These are phyloP conservation scores for Daldinia bambusicola DNA, from an alignment of 495 filamentous ascomycete genomes.

Conservation along the genomic window DNA sequence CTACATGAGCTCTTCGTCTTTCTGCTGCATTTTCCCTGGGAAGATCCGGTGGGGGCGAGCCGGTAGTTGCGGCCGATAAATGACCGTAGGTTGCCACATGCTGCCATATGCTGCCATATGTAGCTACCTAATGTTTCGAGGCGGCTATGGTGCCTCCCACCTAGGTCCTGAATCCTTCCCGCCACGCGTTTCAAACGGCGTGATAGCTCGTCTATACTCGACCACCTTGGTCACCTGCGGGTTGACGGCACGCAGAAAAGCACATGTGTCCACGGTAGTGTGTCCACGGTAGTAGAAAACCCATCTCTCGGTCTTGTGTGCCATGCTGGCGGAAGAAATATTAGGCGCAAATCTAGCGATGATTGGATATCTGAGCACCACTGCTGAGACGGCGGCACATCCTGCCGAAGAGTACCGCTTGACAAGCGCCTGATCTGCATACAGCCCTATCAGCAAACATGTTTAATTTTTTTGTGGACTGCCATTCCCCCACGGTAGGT, in stretches of 20 bases:
- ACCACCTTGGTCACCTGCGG: neutral
- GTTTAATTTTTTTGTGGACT: neutral
- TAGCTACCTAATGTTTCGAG: neutral
- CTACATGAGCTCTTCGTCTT: neutral
- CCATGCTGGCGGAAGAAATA: constrained; percentile 14
- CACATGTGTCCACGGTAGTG: constrained; percentile 16
- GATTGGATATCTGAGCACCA: constrained; percentile 38
- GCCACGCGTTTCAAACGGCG: constrained; percentile 28
- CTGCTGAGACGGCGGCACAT: constrained; percentile 40
- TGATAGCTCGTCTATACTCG: constrained; percentile 20
- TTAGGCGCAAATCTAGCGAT: constrained; percentile 33
- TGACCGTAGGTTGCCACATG: too few relatives aligned
- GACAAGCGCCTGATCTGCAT: constrained; percentile 31
- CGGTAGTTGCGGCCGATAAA: constrained; percentile 6
- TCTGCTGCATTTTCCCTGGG: neutral
- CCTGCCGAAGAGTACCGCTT: constrained; percentile 37
- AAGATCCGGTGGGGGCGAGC: neutral
- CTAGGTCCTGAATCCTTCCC: constrained; percentile 36
- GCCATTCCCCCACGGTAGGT: neutral
- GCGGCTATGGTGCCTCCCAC: constrained; percentile 5
- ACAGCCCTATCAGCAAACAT: constrained; percentile 9
- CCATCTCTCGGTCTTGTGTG: constrained; percentile 12
- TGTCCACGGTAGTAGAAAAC: constrained; percentile 25
- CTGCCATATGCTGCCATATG: too few relatives aligned
- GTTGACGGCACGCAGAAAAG: neutral